Percentiles rank a stretch among this genome's conserved stretches.
Evolutionary conservation across 1,284 basidiomycete species (phyloP).

Genomic region (Ustilago cynodontis): DNA sequence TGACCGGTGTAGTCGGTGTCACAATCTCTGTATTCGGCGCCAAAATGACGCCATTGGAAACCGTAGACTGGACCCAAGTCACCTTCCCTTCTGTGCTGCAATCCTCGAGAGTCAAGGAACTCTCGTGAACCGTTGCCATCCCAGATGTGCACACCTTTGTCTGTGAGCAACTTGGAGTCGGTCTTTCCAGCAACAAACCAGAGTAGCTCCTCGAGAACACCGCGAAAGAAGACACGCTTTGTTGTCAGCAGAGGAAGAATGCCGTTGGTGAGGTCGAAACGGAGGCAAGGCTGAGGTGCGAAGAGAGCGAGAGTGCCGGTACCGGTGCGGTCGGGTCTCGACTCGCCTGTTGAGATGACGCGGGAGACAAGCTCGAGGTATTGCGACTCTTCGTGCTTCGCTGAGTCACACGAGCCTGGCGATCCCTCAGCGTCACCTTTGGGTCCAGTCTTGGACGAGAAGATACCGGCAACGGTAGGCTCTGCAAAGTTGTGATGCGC

Average conservation of each 20-base stretch:
- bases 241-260: conserved; percentile 89
- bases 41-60: conserved; percentile 99
- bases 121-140: conserved; percentile 92
- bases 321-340: conserved; percentile 63
- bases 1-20: conserved; percentile 83
- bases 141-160: conserved; percentile 95
- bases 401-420: conserved; percentile 15
- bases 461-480: conserved; percentile 65
- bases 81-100: conserved; percentile 86
- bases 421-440: conserved; percentile 27
- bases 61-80: conserved; percentile 97
- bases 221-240: conserved; percentile 91
- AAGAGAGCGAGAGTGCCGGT: conserved; percentile 67
- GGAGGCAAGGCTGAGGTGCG: conserved; percentile 61
- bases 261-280: conserved; percentile 57
- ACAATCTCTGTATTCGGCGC: conserved; percentile 85
- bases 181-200: conserved; percentile 94
- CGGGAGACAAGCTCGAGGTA: conserved; percentile 63
- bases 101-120: conserved; percentile 86
- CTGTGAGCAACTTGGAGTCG: conserved; percentile 81
- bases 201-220: conserved; percentile 91
- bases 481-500: conserved; percentile 65
- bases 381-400: conserved; percentile 63
- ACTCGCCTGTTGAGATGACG: conserved; percentile 61
- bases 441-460: conserved; percentile 62